Percentiles rank a stretch among this genome's conserved stretches.
Evolutionary conservation across 768 basidiomycete species (phyloP).

Genomic region (Naganishia vaughanmartiniae): DNA sequence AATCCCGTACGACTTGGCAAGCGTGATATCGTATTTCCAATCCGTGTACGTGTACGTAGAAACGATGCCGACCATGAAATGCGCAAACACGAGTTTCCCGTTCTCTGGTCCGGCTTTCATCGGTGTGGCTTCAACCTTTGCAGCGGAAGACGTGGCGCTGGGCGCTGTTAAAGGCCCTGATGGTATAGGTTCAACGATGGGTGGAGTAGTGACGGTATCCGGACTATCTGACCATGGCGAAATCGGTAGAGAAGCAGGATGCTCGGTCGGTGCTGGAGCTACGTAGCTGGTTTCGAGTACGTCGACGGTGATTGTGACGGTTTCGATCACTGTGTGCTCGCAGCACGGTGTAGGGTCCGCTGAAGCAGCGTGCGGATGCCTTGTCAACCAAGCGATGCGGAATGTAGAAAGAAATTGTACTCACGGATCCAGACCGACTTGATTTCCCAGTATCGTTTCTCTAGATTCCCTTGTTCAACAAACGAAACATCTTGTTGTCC

Average conservation of each 20-base stretch:
- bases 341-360: neutral
- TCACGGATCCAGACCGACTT: slow-evolving; percentile 10
- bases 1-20: slow-evolving; percentile 46
- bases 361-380: neutral
- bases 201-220: neutral
- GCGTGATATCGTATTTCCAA: slow-evolving; percentile 43
- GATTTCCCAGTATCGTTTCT: slow-evolving; percentile 18
- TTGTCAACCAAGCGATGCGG: neutral
- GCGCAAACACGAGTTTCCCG: slow-evolving; percentile 43
- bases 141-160: neutral
- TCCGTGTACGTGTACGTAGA: slow-evolving; percentile 38
- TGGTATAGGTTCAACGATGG: neutral
- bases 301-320: neutral
- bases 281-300: neutral
- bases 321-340: neutral
- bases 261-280: neutral
- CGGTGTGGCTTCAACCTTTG: neutral
- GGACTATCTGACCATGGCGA: neutral
- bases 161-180: neutral
- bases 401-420: neutral
- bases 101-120: slow-evolving; percentile 9
- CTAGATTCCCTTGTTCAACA: neutral
- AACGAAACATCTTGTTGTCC: too few relatives aligned
- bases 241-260: neutral
- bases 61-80: slow-evolving; percentile 51